Evolutionary conservation across 495 filamentous ascomycete species (phyloP).

Genomic region (Saxophila tyrrhenica): DNA sequence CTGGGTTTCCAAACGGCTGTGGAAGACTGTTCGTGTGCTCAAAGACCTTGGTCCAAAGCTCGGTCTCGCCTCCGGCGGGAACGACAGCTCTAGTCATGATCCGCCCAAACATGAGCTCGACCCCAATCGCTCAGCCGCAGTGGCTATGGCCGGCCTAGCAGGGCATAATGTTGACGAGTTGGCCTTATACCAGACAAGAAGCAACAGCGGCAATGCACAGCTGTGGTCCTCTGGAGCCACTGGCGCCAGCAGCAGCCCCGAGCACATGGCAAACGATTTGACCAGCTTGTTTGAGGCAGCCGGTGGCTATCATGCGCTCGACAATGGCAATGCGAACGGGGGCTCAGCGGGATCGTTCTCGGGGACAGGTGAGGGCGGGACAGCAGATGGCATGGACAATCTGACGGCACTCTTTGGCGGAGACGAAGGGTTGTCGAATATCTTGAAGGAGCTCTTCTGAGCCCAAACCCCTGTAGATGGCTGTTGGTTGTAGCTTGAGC

Average conservation of each 20-base stretch:
- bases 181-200: conserved; percentile 34
- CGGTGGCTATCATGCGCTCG: neutral
- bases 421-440: conserved; percentile 52
- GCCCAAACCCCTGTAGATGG: no score
- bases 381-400: conserved; percentile 27
- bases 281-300: conserved; percentile 45
- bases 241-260: conserved; percentile 23
- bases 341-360: neutral
- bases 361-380: conserved; percentile 15
- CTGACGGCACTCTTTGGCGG: conserved; percentile 43
- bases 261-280: conserved; percentile 50
- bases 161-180: conserved; percentile 56
- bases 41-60: conserved; percentile 70
- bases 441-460: conserved; percentile 56
- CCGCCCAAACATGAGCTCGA: conserved; percentile 7
- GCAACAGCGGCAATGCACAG: conserved; percentile 13
- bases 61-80: conserved; percentile 44
- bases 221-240: conserved; percentile 3
- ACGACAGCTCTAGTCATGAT: conserved; percentile 8
- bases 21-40: conserved; percentile 69
- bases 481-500: no score
- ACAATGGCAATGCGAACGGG: neutral
- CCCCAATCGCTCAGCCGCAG: conserved; percentile 38
- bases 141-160: conserved; percentile 63
- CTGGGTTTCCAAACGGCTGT: conserved; percentile 66